A percentile compares a stretch with the other conserved stretches of the same genome.
Evolutionary conservation across 495 filamentous ascomycete genomes (phyloP).

Genomic region (Penicillium goetzii): DNA sequence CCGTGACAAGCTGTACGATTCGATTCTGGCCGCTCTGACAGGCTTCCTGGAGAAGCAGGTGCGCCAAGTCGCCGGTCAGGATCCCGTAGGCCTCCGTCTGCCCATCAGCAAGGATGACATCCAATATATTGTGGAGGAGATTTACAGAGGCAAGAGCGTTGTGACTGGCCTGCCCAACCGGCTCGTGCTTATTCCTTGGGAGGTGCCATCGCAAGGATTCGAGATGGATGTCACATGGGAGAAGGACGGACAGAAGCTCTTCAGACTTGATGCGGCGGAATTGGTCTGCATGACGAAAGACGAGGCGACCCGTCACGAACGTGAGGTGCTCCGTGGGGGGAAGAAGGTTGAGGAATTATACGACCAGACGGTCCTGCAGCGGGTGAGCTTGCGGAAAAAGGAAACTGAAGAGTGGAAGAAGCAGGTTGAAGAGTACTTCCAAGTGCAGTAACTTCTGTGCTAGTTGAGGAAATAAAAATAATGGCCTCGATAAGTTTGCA

Average conservation of each 20-base stretch:
- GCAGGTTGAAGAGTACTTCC: conserved; percentile 52
- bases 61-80: conserved; percentile 56
- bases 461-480: background rate
- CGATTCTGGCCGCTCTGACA: conserved; percentile 71
- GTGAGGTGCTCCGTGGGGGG: conserved; percentile 71
- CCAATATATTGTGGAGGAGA: conserved; percentile 85
- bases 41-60: conserved; percentile 74
- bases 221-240: conserved; percentile 42
- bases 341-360: conserved; percentile 76
- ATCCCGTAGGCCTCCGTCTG: conserved; percentile 72
- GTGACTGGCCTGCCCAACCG: conserved; percentile 80
- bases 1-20: conserved; percentile 87
- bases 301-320: conserved; percentile 80
- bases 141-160: conserved; percentile 81
- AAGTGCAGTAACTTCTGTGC: conserved; percentile 1
- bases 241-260: conserved; percentile 69
- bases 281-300: conserved; percentile 97
- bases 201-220: conserved; percentile 58
- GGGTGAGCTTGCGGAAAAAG: conserved; percentile 62
- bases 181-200: conserved; percentile 78
- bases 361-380: conserved; percentile 60
- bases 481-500: background rate
- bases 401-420: conserved; percentile 41
- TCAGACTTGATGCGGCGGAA: conserved; percentile 65
- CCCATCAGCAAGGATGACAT: conserved; percentile 79